Evolutionary conservation across 352 stramenopile species (phyloP), one percentile per base, ranked within the genome.

Genomic region (Pythium coloratum): DNA sequence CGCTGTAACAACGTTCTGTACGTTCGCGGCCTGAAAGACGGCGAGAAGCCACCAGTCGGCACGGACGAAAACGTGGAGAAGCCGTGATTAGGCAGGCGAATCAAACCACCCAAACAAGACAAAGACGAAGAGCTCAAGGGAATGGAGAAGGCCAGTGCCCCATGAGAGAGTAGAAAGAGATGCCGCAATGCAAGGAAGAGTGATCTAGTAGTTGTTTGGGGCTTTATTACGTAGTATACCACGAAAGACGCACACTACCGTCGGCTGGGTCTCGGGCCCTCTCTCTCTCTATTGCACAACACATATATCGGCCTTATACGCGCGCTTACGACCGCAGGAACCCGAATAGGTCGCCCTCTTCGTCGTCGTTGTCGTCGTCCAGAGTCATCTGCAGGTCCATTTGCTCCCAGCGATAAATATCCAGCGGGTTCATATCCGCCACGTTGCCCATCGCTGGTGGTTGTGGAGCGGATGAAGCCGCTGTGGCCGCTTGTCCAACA

Each of bases 1-100:
- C 91, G 98, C 67, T 99, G 97, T 75, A 99, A 99, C 84, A 99
- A 99, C 84, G 96, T 99, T 32, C 83, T 99, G 32, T 99, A 99
- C 75, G 90, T 99, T 32, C 86, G 94, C 55, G 90, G 87, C 7
- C 87, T 93, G 4, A 64, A 84, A 53, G 86, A 94, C 53, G 88
- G 87, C 59, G 86, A 90, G 66, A 91, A 88, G 71, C 76, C 82
- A 24, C 80, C 82, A 2, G 69, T 63, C 4, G 75, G 69, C 10
- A 62, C 59, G 3, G 73, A 74, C 10, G 77, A 82, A 54, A 67
- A 64, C 26, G 81, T 85, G 74, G 72, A 77, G 34, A 88, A 75
- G 61, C 68, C 68, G 33, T 75, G 56, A 64, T 24, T 5, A 16
- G 14, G 28, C 5, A 28, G 46, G 46, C n/a, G 6, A 18, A 10